Conservation (phyloP, 164 flowering plant species). For the Piper longum region DNA sequence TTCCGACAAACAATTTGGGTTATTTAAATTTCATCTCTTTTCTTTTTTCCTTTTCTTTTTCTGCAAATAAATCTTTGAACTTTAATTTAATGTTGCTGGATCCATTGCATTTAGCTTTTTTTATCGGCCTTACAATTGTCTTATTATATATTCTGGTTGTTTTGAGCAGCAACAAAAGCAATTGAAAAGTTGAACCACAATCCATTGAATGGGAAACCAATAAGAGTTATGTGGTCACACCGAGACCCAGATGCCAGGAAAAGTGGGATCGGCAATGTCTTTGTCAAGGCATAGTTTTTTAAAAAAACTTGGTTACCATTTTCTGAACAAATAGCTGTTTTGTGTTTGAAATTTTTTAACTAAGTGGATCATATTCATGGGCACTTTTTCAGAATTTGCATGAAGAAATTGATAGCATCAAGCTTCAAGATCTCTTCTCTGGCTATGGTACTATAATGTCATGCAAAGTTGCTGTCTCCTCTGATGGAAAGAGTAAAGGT, state of each 20-base stretch:
- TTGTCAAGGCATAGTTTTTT: conserved; percentile 49
- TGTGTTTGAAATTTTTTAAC: background rate
- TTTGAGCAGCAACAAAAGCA: conserved; percentile 42
- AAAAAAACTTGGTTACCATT: background rate
- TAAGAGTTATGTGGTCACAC: conserved; percentile 57
- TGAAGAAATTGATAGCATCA: conserved; percentile 41
- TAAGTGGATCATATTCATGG: background rate
- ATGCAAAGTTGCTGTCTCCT: conserved; percentile 55
- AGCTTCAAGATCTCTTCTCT: conserved; percentile 50
- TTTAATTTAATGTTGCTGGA: too few species aligned
- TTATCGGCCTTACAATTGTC: too few species aligned
- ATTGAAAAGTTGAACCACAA: conserved; percentile 51
- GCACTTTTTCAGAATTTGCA: conserved; percentile 39
- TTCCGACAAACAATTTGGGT: too few species aligned
- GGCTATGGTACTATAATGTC: conserved; percentile 62
- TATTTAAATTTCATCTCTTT: too few species aligned
- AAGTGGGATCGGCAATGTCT: conserved; percentile 73
- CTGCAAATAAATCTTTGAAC: too few species aligned
- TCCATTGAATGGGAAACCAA: conserved; percentile 45
- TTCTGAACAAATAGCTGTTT: background rate
- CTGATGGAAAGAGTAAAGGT: conserved; percentile 81
- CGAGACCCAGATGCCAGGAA: conserved; percentile 66
- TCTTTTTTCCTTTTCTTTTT: too few species aligned
- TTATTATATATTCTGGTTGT: background rate
- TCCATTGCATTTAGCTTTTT: too few species aligned